Conservation (phyloP, 1,139 yeast genomes). For the Arxiozyma bovina region DNA sequence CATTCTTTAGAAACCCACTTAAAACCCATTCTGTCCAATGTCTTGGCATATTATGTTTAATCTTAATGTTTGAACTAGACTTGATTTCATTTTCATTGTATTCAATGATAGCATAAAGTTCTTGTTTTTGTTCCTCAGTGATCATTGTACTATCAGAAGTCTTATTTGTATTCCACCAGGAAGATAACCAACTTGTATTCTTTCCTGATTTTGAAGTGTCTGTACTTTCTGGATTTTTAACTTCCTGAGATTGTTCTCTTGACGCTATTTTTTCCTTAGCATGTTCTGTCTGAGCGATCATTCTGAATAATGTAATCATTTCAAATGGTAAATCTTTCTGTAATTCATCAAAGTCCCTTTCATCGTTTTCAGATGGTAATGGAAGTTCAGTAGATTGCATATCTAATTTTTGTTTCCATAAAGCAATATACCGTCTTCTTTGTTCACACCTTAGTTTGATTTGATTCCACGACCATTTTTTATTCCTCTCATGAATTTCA, state of each 20-base stretch:
- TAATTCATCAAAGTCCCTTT: constrained; percentile 39
- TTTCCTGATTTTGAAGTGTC: not conserved
- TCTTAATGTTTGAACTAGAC: constrained; percentile 1
- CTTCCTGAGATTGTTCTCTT: constrained; percentile 14
- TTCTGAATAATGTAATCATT: constrained; percentile 76
- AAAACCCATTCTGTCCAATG: constrained; percentile 64
- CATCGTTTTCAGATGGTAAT: constrained; percentile 31
- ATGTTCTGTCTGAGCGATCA: constrained; percentile 61
- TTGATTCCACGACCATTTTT: constrained; percentile 84
- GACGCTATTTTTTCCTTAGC: constrained; percentile 22
- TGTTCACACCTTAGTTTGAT: constrained; percentile 65
- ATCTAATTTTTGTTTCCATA: constrained; percentile 55
- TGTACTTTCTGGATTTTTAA: not conserved
- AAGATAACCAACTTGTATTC: constrained; percentile 40
- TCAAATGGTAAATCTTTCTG: constrained; percentile 61
- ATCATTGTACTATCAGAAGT: constrained; percentile 24
- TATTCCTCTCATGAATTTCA: constrained; percentile 73
- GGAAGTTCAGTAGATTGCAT: constrained; percentile 26
- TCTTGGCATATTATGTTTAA: constrained; percentile 57
- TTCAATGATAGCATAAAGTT: constrained; percentile 87
- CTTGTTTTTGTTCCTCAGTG: constrained; percentile 66
- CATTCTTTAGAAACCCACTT: constrained; percentile 60
- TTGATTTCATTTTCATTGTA: constrained; percentile 63
- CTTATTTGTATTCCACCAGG: constrained; percentile 46
- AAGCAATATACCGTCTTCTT: constrained; percentile 54